Percentiles rank a stretch among this genome's conserved stretches.
phyloP scores from a whole-genome alignment of 2,329 filamentous ascomycete species.

The Alternaria ventricosa region DNA sequence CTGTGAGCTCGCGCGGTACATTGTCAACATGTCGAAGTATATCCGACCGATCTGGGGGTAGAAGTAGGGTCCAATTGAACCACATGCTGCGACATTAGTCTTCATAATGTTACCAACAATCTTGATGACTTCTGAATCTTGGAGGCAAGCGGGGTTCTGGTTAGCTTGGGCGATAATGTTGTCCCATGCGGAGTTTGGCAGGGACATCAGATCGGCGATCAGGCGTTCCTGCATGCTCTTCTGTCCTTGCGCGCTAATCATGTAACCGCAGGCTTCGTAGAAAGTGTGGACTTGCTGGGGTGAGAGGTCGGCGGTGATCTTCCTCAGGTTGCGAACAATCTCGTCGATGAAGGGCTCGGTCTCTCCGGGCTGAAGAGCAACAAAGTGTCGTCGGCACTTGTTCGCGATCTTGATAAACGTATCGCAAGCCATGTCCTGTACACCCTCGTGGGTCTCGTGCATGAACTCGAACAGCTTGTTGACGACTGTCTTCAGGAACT shows the following conservation, averaged over 20 bases:
- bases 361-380: conserved; percentile 92
- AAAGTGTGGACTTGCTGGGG: conserved; percentile 99
- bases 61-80: conserved; percentile 95
- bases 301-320: conserved; percentile 92
- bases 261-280: conserved; percentile 98
- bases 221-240: conserved; percentile 92
- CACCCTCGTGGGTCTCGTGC: conserved; percentile 99
- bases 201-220: conserved; percentile 88
- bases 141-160: conserved; percentile 81
- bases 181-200: conserved; percentile 95
- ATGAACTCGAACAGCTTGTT: conserved; percentile 99
- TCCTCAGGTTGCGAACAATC: conserved; percentile 93
- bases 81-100: conserved; percentile 98
- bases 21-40: conserved; percentile 97
- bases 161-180: conserved; percentile 90
- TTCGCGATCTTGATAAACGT: conserved; percentile 99
- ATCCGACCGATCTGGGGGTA: conserved; percentile 97
- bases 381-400: conserved; percentile 96
- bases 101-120: conserved; percentile 99
- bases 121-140: conserved; percentile 95
- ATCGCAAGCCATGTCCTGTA: conserved; percentile 99
- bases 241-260: conserved; percentile 97
- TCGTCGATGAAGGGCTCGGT: conserved; percentile 97
- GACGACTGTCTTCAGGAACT: conserved; percentile 98
- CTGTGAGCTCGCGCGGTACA: conserved; percentile 97